Base-by-base conservation (phyloP, 2,329 filamentous ascomycete genomes). In the Epichloe elymi region DNA sequence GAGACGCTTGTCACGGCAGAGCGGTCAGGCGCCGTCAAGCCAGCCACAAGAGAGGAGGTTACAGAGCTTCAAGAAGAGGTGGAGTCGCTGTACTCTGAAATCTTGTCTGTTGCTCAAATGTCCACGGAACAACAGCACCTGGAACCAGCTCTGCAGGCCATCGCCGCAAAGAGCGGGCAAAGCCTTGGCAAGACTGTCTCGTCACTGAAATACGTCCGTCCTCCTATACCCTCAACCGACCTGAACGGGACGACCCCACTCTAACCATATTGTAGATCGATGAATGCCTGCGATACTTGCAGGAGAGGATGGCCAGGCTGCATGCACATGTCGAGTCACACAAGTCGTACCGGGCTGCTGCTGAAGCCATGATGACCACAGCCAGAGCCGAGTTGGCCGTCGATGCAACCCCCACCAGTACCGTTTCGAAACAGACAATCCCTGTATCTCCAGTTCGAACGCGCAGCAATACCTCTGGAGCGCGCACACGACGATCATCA, bases 71-170 rank as follows among this genome's bases (percentile, higher is more conserved):
- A 82, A 58, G 75, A 77, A 35, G 84, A 87, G 59, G 70, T 88
- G 1, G 81, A 86, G 56, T 85, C 82, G 4, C 69, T 88, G 3
- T 83, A 85, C 57, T 70, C 80, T 0, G 85, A 88, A 60, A 81
- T 88, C 40, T 68, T 83, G 0, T 79, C 83, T 0, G 80, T 88
- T 2, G 78, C 82, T 6, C 79, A 85, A 55, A 87, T 88, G 79
- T 79, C 83, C 0, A 73, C 82, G 1, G 81, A 86, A 56, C 78
- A 84, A 57, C 80, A 85, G 60, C 75, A 82, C 56, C 70, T 84
- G 5, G 75, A 79, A 53, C 83, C 83, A 0, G 78, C 83, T 1
- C 65, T 79, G 5, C 65, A 67, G 51, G 66, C 70, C 0, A 61
- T 75, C 4, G 65, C 72, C 6, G 63, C 67, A 2, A 71, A 66